Percentiles rank a stretch among this genome's conserved stretches.
These are phyloP conservation scores for Beta macrorhiza DNA, from an alignment of 179 eudicot species.

Conservation along the genomic window DNA sequence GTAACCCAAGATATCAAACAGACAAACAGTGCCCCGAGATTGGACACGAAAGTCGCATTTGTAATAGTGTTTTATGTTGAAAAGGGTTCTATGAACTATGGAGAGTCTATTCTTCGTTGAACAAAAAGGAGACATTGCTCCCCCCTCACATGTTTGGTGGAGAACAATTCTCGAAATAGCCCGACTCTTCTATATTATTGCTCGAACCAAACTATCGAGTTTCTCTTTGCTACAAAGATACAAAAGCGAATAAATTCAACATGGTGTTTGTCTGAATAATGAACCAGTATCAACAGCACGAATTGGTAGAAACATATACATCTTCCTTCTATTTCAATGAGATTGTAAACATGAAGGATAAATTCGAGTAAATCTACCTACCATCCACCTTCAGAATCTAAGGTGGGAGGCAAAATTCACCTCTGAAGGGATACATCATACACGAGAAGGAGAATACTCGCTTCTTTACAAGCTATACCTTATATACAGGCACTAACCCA, in stretches of 20 bases:
- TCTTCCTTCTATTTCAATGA: slow-evolving; percentile 15
- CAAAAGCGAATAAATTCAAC: not conserved
- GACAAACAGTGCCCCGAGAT: too few species aligned
- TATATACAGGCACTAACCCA: slow-evolving; percentile 23
- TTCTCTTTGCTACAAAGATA: not conserved
- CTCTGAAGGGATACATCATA: slow-evolving; percentile 10
- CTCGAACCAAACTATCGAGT: too few species aligned
- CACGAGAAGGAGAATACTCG: not conserved
- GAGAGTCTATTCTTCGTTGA: too few species aligned
- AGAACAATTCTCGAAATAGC: too few species aligned
- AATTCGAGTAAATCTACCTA: not conserved
- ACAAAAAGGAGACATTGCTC: too few species aligned
- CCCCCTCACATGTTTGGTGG: too few species aligned
- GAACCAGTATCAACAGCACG: not conserved
- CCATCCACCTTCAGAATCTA: slow-evolving; percentile 12
- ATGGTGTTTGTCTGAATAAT: not conserved
- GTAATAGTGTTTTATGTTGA: too few species aligned
- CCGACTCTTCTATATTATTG: too few species aligned
- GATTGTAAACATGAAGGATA: slow-evolving; percentile 8
- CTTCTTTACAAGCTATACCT: slow-evolving; percentile 20
- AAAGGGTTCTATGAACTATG: too few species aligned
- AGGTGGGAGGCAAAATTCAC: slow-evolving; percentile 17
- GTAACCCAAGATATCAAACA: too few species aligned
- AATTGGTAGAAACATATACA: slow-evolving; percentile 17
- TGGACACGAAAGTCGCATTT: too few species aligned